Conservation (phyloP, 2,329 filamentous ascomycete species). For the Aspergillus quadrilineatus region DNA sequence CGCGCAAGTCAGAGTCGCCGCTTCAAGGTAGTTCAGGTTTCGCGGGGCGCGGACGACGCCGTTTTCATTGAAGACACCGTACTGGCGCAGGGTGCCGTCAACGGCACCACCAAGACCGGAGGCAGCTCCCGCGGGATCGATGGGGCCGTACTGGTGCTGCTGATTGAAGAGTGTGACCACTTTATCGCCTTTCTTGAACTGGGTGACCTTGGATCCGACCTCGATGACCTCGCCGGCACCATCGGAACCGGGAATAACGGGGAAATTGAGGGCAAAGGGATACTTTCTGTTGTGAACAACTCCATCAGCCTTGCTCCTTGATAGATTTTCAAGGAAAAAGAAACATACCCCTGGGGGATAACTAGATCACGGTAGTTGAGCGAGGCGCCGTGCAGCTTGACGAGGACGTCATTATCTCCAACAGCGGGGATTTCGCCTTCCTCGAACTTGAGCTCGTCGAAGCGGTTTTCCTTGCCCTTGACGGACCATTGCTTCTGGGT, state of each 20-base stretch:
- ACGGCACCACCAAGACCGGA: slow-evolving; percentile 67
- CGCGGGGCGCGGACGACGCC: slow-evolving; percentile 65
- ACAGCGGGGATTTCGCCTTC: slow-evolving; percentile 57
- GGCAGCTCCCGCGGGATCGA: slow-evolving; percentile 37
- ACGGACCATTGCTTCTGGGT: slow-evolving; percentile 59
- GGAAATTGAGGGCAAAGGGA: slow-evolving; percentile 33
- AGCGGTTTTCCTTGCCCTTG: slow-evolving; percentile 51
- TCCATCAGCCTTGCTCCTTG: background rate
- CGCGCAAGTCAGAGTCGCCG: slow-evolving; percentile 60
- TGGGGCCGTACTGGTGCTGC: slow-evolving; percentile 52
- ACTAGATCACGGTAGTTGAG: slow-evolving; percentile 53
- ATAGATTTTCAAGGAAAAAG: background rate
- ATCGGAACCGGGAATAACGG: slow-evolving; percentile 37
- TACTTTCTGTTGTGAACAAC: slow-evolving; percentile 26
- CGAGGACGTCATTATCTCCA: slow-evolving; percentile 70
- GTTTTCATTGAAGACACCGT: slow-evolving; percentile 65
- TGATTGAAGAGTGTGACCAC: slow-evolving; percentile 61
- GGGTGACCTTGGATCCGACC: slow-evolving; percentile 56
- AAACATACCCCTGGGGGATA: slow-evolving; percentile 43
- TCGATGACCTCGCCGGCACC: slow-evolving; percentile 49
- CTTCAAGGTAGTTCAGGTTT: slow-evolving; percentile 55
- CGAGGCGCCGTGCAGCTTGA: slow-evolving; percentile 58
- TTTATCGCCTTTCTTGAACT: slow-evolving; percentile 59
- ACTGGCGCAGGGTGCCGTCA: slow-evolving; percentile 67
- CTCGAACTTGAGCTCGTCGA: slow-evolving; percentile 60